Base-by-base conservation (phyloP, 1,139 yeast species). In the Magnusiomyces magnusii region DNA sequence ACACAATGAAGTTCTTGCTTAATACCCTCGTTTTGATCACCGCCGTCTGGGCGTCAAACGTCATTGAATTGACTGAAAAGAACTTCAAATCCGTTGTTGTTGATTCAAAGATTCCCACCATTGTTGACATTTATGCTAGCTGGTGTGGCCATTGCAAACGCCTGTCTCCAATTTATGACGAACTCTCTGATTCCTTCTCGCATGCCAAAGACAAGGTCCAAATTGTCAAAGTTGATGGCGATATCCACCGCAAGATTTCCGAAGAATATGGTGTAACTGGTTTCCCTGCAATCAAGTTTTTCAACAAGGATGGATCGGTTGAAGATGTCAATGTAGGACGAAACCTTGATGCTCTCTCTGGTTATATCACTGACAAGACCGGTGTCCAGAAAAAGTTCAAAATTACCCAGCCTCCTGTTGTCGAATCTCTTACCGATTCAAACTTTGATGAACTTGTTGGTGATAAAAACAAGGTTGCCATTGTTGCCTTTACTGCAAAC, bases 141-240 rank as follows among this genome's bases (percentile, higher is more conserved):
- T 87, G 95, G 95, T 87, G 95, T 69, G 80, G 89, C 47, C 95
- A 87, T 71, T 87, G 95, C 73, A 83, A 83, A 71, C 79, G 77
- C 57, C 73, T 87, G 68, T 79, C 80, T 64, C 95, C 95, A 2
- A 76, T 78, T 1, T 82, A 83, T 69, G 92, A 86, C 63, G 78
- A 81, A 67, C 75, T 87, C 57, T 83, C 86, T 1, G 81, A 78
- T 5, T 63, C 75, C 34, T 86, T 78, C 68, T 75, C 71, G 10
- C 73, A 69, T 49, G 76, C 74, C 28, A 69, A 73, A 39, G 80
- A 78, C n/a, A 77, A 79, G 52, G 72, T 86, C 44, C 75, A 71
- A 63, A 69, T 73, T 59, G 65, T 73, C 62, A 83, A 84, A 68
- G 78, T 86, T 58, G 86, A 87, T 69, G 93, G 88, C 2, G 93